phyloP scores from a whole-genome alignment of 1,284 basidiomycete species.

The Papiliotrema flavescens region DNA sequence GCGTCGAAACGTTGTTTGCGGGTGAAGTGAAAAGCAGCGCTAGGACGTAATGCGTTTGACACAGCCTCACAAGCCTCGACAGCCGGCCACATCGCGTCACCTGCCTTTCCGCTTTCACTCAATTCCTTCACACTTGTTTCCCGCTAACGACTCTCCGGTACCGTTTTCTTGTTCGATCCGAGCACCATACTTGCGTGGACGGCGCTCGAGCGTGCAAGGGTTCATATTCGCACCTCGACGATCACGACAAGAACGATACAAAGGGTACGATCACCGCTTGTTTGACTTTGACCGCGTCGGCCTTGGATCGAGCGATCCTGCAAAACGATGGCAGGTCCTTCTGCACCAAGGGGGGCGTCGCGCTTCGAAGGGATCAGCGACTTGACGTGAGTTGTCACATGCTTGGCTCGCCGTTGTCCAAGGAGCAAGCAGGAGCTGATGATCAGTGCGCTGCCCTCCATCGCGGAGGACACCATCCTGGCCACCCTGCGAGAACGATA shows the following conservation, averaged over 20 bases:
- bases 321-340: conserved; percentile 9
- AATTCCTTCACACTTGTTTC: not conserved
- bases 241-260: not conserved
- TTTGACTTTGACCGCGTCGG: not conserved
- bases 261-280: not conserved
- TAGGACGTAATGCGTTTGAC: not conserved
- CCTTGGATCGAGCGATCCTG: not conserved
- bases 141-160: not conserved
- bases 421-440: not conserved
- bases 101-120: not conserved
- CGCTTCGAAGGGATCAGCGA: conserved; percentile 38
- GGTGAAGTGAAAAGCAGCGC: too few species aligned
- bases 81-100: not conserved
- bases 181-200: not conserved
- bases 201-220: not conserved
- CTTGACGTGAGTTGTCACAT: conserved; percentile 25
- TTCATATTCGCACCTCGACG: not conserved
- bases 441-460: conserved; percentile 35
- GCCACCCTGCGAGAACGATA: conserved; percentile 81
- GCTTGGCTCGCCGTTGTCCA: not conserved
- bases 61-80: not conserved
- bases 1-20: too few species aligned
- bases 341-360: conserved; percentile 9
- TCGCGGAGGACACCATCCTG: conserved; percentile 47
- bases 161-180: not conserved